Conservation (phyloP, 1,139 yeast genomes). For the Saccharomyces pastorianus region DNA sequence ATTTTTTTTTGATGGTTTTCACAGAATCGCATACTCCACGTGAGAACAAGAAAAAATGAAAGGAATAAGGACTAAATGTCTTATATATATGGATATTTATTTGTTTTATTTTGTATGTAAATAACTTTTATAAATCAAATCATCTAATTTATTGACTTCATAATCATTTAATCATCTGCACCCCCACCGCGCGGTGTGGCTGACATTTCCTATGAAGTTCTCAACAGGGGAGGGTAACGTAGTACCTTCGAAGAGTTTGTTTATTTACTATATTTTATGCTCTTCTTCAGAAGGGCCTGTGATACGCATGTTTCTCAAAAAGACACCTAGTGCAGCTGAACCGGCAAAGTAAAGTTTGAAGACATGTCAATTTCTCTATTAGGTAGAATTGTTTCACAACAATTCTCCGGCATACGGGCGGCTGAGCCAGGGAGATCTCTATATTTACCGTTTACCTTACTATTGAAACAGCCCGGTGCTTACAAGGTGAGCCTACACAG, state of each 20-base stretch:
- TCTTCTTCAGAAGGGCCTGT: background rate
- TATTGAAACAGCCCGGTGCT: background rate
- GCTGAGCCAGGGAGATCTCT: background rate
- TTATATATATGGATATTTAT: background rate
- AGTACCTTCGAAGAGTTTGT: background rate
- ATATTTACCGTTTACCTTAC: background rate
- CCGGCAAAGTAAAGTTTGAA: background rate
- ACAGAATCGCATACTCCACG: background rate
- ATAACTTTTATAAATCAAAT: background rate
- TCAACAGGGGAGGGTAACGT: background rate
- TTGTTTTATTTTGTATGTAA: background rate
- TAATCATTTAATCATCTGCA: background rate
- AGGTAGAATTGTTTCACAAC: background rate
- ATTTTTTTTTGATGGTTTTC: background rate
- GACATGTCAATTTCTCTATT: background rate
- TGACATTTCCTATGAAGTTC: background rate
- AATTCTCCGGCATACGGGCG: background rate
- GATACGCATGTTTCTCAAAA: background rate
- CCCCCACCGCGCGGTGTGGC: background rate
- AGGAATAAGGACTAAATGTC: background rate
- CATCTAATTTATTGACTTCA: background rate
- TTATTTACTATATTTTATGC: background rate
- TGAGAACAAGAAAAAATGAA: background rate
- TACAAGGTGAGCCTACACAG: constrained; percentile 10
- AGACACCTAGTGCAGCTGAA: background rate